Evolutionary conservation across 176 grass and related monocot species (phyloP).

Genomic region (Aegilops speltoides): DNA sequence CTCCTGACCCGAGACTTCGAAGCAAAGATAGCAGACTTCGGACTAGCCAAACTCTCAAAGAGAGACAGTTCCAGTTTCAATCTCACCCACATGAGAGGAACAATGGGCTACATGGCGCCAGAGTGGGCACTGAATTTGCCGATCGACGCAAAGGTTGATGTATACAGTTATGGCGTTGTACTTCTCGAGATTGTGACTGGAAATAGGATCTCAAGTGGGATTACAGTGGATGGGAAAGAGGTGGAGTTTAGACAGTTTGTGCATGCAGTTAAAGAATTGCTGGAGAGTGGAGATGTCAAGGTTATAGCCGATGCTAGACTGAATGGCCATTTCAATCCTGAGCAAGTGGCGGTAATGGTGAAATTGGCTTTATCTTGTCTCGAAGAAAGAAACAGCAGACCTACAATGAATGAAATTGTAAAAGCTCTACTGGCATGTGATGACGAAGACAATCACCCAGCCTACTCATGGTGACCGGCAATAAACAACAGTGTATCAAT

Average conservation of each 20-base stretch:
- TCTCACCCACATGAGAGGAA: conserved; percentile 60
- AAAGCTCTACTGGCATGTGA: conserved; percentile 44
- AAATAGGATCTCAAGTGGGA: conserved; percentile 41
- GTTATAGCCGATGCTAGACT: conserved; percentile 49
- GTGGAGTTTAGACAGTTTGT: conserved; percentile 31
- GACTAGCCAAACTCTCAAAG: conserved; percentile 64
- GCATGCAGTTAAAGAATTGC: conserved; percentile 26
- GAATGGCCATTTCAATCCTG: conserved; percentile 33
- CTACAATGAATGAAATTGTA: conserved; percentile 61
- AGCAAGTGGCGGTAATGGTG: conserved; percentile 42
- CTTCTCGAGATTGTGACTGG: conserved; percentile 64
- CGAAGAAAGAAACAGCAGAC: conserved; percentile 56
- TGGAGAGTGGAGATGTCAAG: conserved; percentile 34
- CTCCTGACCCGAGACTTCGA: conserved; percentile 66
- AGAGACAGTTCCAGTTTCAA: conserved; percentile 37
- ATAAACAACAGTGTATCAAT: background rate
- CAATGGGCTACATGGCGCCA: conserved; percentile 72
- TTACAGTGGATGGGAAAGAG: conserved; percentile 21
- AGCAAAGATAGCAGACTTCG: conserved; percentile 75
- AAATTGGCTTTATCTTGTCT: conserved; percentile 44
- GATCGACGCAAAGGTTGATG: conserved; percentile 60
- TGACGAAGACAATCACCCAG: conserved; percentile 47
- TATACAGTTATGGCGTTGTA: conserved; percentile 61
- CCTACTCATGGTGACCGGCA: conserved; percentile 42
- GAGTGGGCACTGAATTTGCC: conserved; percentile 53